Evolutionary conservation across 176 grass and related monocot species (phyloP).

Genomic region (Aegilops speltoides): DNA sequence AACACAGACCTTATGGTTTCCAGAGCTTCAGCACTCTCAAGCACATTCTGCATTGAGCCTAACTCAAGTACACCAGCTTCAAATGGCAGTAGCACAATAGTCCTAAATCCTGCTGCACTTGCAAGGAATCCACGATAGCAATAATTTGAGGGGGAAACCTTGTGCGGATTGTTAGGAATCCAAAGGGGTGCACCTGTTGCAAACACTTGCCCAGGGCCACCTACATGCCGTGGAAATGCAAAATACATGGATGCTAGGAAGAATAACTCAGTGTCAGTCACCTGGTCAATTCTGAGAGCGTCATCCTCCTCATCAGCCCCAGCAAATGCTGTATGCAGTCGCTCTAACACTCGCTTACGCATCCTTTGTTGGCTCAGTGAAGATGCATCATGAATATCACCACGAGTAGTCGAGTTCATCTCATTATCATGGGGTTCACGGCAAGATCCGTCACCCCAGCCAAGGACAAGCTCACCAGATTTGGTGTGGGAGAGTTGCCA

Average conservation of each 20-base stretch:
- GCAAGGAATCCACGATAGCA: conserved; percentile 74
- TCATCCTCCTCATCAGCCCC: conserved; percentile 70
- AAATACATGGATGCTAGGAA: conserved; percentile 88
- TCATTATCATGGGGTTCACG: conserved; percentile 45
- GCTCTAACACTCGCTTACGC: conserved; percentile 53
- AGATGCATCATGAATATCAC: conserved; percentile 17
- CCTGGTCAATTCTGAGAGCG: conserved; percentile 64
- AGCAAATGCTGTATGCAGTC: conserved; percentile 54
- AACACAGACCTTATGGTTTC: conserved; percentile 67
- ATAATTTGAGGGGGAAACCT: conserved; percentile 53
- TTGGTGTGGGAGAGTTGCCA: conserved; percentile 77
- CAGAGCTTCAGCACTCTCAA: conserved; percentile 52
- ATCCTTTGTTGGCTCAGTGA: conserved; percentile 32
- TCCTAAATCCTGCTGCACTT: conserved; percentile 58
- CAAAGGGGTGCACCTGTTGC: conserved; percentile 60
- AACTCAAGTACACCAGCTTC: conserved; percentile 81
- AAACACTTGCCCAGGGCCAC: conserved; percentile 65
- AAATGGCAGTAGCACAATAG: conserved; percentile 67
- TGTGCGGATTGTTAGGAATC: conserved; percentile 49
- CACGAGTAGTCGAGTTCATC: conserved; percentile 14
- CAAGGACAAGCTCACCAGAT: conserved; percentile 67
- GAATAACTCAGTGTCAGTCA: conserved; percentile 81
- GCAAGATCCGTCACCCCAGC: conserved; percentile 86
- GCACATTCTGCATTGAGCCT: conserved; percentile 54
- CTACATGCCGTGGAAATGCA: conserved; percentile 59